phyloP scores from a whole-genome alignment of 202 grass and related monocot genomes.

The Tripidium arundinaceum region DNA sequence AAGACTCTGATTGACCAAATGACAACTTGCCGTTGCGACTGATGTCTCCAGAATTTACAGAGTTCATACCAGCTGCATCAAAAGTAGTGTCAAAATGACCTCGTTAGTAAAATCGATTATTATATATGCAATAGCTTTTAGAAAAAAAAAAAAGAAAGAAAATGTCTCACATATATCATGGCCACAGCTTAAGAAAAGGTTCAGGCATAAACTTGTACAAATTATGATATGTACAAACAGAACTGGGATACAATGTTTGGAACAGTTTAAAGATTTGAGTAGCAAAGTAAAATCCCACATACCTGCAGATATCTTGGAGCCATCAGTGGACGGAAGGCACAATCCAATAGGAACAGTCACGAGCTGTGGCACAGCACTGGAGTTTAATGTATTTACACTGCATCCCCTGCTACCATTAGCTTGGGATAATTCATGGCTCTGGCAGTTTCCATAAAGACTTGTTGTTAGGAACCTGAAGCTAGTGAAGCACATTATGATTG shows the following conservation, averaged over 20 bases:
- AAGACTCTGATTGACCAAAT: constrained; percentile 18
- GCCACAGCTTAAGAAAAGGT: constrained; percentile 10
- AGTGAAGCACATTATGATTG: not conserved
- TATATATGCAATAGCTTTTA: not conserved
- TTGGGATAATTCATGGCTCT: constrained; percentile 43
- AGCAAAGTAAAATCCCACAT: constrained; percentile 13
- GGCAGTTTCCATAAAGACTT: constrained; percentile 41
- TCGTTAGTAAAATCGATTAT: not conserved
- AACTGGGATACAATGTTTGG: not conserved
- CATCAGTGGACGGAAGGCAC: constrained; percentile 40
- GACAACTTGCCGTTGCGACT: constrained; percentile 30
- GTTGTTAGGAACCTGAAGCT: constrained; percentile 29
- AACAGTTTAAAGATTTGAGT: constrained; percentile 1
- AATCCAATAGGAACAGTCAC: constrained; percentile 58
- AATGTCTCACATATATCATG: not conserved
- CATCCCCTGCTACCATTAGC: constrained; percentile 40
- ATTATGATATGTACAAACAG: not conserved
- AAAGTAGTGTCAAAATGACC: constrained; percentile 10
- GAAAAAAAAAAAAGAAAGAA: constrained; percentile 13
- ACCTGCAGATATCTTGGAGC: constrained; percentile 40
- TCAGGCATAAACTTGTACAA: not conserved
- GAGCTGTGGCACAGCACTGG: constrained; percentile 28
- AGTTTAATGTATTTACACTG: constrained; percentile 22
- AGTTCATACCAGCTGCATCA: constrained; percentile 42
- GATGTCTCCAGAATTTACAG: constrained; percentile 15